Evolutionary conservation across 306 rosid species (phyloP).

Genomic region (Neltuma alba): DNA sequence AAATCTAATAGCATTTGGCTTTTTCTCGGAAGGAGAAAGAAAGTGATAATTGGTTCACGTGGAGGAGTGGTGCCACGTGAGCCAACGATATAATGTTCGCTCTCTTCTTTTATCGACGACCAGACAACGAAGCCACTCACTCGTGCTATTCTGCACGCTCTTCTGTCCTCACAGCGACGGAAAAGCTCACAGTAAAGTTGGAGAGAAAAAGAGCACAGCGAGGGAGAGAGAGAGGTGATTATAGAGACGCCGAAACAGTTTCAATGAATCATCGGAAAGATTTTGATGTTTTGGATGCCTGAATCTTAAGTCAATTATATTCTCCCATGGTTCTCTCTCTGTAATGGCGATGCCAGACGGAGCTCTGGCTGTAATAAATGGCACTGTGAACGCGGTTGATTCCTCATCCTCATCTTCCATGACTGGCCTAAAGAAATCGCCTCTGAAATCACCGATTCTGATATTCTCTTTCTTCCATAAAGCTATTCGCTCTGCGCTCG

Average conservation of each 20-base stretch:
- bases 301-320: slow-evolving; percentile 35
- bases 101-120: neutral
- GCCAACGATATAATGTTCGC: slow-evolving; percentile 3
- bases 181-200: neutral
- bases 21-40: neutral
- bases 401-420: slow-evolving; percentile 38
- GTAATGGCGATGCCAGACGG: slow-evolving; percentile 52
- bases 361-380: slow-evolving; percentile 43
- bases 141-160: slow-evolving; percentile 1
- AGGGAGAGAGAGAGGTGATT: neutral
- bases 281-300: slow-evolving; percentile 31
- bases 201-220: neutral
- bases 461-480: slow-evolving; percentile 56
- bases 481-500: slow-evolving; percentile 57
- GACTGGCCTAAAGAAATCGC: slow-evolving; percentile 36
- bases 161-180: neutral
- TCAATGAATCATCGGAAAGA: neutral
- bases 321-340: neutral
- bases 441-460: too few species aligned
- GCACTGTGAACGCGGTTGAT: slow-evolving; percentile 38
- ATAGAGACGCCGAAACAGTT: neutral
- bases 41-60: slow-evolving; percentile 26
- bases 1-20: neutral
- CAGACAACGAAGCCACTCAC: neutral
- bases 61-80: slow-evolving; percentile 34